Percentiles rank a stretch among this genome's conserved stretches.
Conservation (phyloP, 106 monocot genomes). For the Platanthera guangdongensis region DNA sequence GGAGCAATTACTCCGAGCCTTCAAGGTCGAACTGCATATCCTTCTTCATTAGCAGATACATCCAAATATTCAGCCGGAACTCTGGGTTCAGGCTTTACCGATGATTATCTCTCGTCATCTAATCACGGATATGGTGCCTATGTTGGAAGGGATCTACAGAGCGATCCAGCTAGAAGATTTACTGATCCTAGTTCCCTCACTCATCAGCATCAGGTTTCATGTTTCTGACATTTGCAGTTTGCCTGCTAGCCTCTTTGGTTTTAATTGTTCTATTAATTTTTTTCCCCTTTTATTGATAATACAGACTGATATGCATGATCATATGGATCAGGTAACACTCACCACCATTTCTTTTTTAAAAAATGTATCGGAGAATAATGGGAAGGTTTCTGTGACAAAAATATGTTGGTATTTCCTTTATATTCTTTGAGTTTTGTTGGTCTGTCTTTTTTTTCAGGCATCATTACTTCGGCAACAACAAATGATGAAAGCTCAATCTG, state of each 20-base stretch:
- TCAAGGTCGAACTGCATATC: slow-evolving; percentile 37
- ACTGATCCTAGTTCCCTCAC: slow-evolving; percentile 39
- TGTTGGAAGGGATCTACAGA: slow-evolving; percentile 53
- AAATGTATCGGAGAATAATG: no score
- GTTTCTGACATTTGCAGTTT: not conserved
- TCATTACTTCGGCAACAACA: slow-evolving; percentile 78
- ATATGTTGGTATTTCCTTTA: not conserved
- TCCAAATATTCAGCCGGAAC: slow-evolving; percentile 56
- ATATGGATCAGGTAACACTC: slow-evolving; percentile 46
- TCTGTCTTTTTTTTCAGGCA: slow-evolving; percentile 27
- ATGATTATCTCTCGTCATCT: slow-evolving; percentile 57
- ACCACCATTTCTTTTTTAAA: not conserved
- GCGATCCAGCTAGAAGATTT: slow-evolving; percentile 58
- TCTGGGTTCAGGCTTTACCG: slow-evolving; percentile 47
- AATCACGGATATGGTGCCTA: slow-evolving; percentile 43
- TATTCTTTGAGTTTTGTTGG: not conserved
- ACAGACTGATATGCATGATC: slow-evolving; percentile 56
- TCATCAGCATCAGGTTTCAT: slow-evolving; percentile 49
- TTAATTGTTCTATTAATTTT: not conserved
- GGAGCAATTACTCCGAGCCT: slow-evolving; percentile 34
- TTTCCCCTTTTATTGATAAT: slow-evolving; percentile 4
- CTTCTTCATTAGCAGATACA: slow-evolving; percentile 36
- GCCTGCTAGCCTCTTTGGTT: not conserved
- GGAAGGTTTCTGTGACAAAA: not conserved
- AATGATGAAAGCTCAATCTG: slow-evolving; percentile 60